These are phyloP conservation scores for Suhomyces kilbournensis DNA, from an alignment of 805 yeast genomes.

Conservation along the genomic window DNA sequence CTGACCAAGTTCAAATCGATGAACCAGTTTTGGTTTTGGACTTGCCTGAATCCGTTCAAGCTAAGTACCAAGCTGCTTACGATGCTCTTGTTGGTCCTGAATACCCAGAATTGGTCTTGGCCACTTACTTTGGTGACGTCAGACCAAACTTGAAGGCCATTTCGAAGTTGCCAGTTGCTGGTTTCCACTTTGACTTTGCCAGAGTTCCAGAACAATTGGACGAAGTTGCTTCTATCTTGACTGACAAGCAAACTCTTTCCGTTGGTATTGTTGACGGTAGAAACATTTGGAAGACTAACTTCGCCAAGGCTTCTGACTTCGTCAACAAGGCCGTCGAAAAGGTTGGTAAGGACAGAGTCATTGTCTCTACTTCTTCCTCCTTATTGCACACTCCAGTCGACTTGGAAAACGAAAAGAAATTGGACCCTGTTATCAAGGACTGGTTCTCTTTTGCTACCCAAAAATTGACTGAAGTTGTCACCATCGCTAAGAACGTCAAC, in stretches of 20 bases:
- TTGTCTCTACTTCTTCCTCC: slow-evolving; percentile 94
- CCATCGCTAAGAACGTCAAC: slow-evolving; percentile 81
- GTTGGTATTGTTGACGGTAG: slow-evolving; percentile 99
- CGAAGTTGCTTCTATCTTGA: slow-evolving; percentile 65
- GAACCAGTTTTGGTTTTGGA: slow-evolving; percentile 97
- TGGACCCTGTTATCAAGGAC: slow-evolving; percentile 87
- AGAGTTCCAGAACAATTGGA: slow-evolving; percentile 96
- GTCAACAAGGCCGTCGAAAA: slow-evolving; percentile 80
- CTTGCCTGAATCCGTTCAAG: slow-evolving; percentile 77
- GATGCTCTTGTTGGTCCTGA: slow-evolving; percentile 61
- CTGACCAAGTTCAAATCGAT: slow-evolving; percentile 90
- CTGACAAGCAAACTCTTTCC: slow-evolving; percentile 75
- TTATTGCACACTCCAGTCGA: slow-evolving; percentile 98
- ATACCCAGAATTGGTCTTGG: slow-evolving; percentile 72
- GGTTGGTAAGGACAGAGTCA: slow-evolving; percentile 81
- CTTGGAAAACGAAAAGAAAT: slow-evolving; percentile 85
- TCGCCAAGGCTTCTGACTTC: slow-evolving; percentile 76
- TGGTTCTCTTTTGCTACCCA: slow-evolving; percentile 99
- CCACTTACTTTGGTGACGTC: slow-evolving; percentile 98
- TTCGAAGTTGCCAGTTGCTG: slow-evolving; percentile 87
- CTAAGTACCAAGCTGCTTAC: slow-evolving; percentile 87
- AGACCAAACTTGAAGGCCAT: slow-evolving; percentile 92
- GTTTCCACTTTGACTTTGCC: slow-evolving; percentile 94
- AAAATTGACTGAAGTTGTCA: slow-evolving; percentile 88
- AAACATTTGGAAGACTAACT: slow-evolving; percentile 99